phyloP scores from a whole-genome alignment of 2,329 filamentous ascomycete genomes.

The Teratosphaeria viscida region DNA sequence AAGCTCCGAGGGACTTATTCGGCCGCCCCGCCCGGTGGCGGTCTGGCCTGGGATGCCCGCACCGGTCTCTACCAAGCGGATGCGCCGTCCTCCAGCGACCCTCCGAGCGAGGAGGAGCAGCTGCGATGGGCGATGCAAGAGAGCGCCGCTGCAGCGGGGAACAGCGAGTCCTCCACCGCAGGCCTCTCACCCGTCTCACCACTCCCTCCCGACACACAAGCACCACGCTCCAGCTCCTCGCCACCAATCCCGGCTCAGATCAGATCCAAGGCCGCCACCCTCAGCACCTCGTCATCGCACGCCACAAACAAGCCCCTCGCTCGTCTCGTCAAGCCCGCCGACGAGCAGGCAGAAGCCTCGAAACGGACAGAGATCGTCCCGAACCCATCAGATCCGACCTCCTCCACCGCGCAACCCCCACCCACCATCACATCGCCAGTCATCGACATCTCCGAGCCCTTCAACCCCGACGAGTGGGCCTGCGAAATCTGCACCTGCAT shows the following conservation, averaged over 20 bases:
- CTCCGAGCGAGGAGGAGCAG: slow-evolving; percentile 26
- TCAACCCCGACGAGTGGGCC: slow-evolving; percentile 39
- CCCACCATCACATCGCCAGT: slow-evolving; percentile 1
- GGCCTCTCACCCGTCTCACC: slow-evolving; percentile 8
- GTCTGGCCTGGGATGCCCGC: slow-evolving; percentile 28
- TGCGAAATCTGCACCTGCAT: slow-evolving; percentile 53
- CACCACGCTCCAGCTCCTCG: not conserved
- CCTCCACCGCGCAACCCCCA: slow-evolving; percentile 7
- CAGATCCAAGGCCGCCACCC: not conserved
- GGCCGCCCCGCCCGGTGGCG: slow-evolving; percentile 42
- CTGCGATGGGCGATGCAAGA: slow-evolving; percentile 27
- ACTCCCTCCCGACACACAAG: slow-evolving; percentile 1
- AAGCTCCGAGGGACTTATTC: slow-evolving; percentile 42
- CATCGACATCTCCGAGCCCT: slow-evolving; percentile 25
- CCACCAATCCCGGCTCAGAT: not conserved
- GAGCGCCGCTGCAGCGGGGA: slow-evolving; percentile 10
- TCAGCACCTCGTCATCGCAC: not conserved
- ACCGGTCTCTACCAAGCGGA: slow-evolving; percentile 24
- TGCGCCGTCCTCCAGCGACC: not conserved
- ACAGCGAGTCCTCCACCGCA: not conserved
- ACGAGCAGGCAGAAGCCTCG: not conserved
- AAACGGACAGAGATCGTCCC: not conserved
- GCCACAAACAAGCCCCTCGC: not conserved
- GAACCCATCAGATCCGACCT: not conserved
- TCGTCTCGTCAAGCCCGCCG: not conserved